Evolutionary conservation across 169 alveolate genomes (phyloP), one percentile per base, ranked within the genome.

Genomic region (Plasmodium billcollinsi): DNA sequence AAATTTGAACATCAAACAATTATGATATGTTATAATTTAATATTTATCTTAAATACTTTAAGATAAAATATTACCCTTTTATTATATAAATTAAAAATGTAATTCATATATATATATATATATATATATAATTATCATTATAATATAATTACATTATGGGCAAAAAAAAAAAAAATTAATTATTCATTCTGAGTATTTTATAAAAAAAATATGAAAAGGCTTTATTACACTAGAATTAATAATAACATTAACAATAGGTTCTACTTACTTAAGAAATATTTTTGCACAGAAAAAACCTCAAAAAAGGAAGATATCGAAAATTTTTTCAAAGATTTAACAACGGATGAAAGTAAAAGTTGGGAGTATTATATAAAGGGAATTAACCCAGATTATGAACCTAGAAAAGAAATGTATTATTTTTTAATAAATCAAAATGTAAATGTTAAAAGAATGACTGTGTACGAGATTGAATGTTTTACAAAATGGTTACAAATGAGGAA

Each of bases 331-430:
- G 86, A 89, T 3, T 49, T 93, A 21, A 92, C 75, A 39, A 71
- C 78, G 12, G 92, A 88, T 52, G 67, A 75, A 11, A 49, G 80
- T 33, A 91, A 93, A 78, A 91, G 95, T 89, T 95, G 97, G 97
- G 93, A 93, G 8, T 92, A 93, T 58, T 95, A 95, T 50, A 93
- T 95, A 12, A 83, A 95, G 45, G 97, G 97, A 26, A 90, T 93
- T 72, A 95, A 93, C 15, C 97, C 97, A 20, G 96, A 95, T 52
- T 95, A 95, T 63, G 95, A 88, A 33, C 96, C 97, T 26, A 67
- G 97, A 43, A 88, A 88, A 74, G 93, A 93, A 61, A 95, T 95
- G 97, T 95, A 83, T 59, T 62, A 92, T 9, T 63, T 59, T 54
- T 74, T 95, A 43, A 92, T 94, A 24, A 70, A 90, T 0, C 70